phyloP scores from a whole-genome alignment of 192 early-diverging fungal genomes.

The Lobosporangium transversale region DNA sequence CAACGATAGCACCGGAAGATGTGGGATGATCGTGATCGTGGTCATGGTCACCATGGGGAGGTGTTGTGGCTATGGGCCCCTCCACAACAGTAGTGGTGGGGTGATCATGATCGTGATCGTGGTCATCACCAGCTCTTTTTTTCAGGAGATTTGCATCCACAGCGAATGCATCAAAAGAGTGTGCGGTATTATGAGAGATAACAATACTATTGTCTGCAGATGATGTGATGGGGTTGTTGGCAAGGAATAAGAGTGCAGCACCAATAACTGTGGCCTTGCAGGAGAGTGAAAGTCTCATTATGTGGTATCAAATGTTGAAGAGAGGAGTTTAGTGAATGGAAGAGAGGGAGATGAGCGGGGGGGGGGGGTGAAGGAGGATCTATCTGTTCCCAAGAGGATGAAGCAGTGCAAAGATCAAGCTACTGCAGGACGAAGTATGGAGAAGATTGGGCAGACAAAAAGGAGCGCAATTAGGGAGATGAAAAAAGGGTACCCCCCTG shows the following conservation, averaged over 20 bases:
- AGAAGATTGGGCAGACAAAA: background rate
- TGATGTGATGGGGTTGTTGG: background rate
- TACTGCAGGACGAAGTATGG: too few species aligned
- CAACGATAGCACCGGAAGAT: too few species aligned
- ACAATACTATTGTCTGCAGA: background rate
- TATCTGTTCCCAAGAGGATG: too few species aligned
- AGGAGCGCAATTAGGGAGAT: background rate
- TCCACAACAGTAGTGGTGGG: background rate
- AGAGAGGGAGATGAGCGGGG: background rate
- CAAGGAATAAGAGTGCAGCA: background rate
- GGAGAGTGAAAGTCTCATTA: background rate
- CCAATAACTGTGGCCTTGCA: background rate
- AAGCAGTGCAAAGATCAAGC: too few species aligned
- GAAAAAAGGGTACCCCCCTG: background rate
- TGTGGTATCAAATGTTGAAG: background rate
- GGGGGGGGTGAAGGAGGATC: too few species aligned
- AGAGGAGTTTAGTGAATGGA: background rate
- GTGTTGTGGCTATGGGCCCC: conserved; percentile 3
- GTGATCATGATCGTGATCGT: conserved; percentile 27
- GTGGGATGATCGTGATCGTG: conserved; percentile 28
- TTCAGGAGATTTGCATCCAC: background rate
- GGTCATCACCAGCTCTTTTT: conserved; percentile 24
- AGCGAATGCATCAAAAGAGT: background rate
- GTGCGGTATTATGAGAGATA: background rate
- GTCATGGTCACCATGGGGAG: conserved; percentile 8